Evolutionary conservation across 1,284 basidiomycete genomes (phyloP).

Genomic region (Taiwanofungus camphoratus): DNA sequence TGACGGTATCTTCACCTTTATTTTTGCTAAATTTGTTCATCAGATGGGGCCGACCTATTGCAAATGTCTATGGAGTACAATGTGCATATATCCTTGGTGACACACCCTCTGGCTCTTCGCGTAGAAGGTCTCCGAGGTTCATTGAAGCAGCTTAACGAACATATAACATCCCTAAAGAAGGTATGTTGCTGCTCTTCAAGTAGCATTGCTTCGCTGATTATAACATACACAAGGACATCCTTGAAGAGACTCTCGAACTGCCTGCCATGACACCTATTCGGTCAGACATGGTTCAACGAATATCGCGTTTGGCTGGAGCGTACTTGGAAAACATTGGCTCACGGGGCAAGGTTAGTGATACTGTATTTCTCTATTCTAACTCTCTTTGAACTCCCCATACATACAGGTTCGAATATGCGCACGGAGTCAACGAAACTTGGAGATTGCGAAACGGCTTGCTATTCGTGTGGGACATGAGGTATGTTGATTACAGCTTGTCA

Average conservation of each 20-base stretch:
- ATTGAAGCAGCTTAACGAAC: constrained; percentile 37
- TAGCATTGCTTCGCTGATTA: not conserved
- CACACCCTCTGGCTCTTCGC: constrained; percentile 49
- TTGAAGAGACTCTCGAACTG: constrained; percentile 42
- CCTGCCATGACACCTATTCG: constrained; percentile 39
- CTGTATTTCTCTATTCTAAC: not conserved
- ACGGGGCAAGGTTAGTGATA: constrained; percentile 37
- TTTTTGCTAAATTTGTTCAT: constrained; percentile 7
- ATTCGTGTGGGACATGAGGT: constrained; percentile 50
- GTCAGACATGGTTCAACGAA: constrained; percentile 44
- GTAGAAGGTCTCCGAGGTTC: constrained; percentile 52
- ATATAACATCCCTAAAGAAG: constrained; percentile 43
- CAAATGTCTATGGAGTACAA: constrained; percentile 52
- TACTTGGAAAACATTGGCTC: constrained; percentile 47
- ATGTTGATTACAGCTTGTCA: constrained; percentile 13
- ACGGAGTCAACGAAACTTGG: constrained; percentile 35
- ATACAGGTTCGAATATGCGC: constrained; percentile 52
- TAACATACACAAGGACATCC: constrained; percentile 40
- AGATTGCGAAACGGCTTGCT: constrained; percentile 46
- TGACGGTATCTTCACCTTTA: no score
- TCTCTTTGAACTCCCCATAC: not conserved
- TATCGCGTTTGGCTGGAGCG: constrained; percentile 63
- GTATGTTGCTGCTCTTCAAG: constrained; percentile 28
- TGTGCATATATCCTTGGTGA: constrained; percentile 54
- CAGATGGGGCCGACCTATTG: constrained; percentile 61